Conservation (phyloP, 139 green algal genomes). For the Desmodesmus armatus region DNA sequence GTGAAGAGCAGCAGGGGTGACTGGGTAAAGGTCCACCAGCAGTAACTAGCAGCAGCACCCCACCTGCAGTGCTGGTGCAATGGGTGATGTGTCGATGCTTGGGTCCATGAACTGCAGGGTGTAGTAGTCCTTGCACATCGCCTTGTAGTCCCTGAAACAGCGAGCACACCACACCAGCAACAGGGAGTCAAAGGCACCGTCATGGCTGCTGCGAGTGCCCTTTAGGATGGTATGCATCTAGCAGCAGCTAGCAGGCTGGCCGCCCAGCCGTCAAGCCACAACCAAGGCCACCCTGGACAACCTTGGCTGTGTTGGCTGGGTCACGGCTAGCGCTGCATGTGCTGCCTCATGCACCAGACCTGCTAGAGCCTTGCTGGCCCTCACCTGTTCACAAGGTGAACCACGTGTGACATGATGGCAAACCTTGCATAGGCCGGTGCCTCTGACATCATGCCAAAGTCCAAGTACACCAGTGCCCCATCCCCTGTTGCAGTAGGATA, state of each 20-base stretch:
- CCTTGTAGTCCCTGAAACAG: conserved; percentile 75
- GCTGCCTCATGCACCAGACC: too few species aligned
- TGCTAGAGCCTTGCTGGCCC: too few species aligned
- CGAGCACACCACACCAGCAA: neutral
- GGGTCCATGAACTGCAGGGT: conserved; percentile 90
- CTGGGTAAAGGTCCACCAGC: conserved; percentile 79
- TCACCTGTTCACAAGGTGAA: conserved; percentile 94
- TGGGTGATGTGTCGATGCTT: conserved; percentile 93
- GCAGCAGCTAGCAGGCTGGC: neutral
- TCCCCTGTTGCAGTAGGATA: too few species aligned
- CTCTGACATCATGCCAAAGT: conserved; percentile 94
- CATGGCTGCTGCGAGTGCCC: too few species aligned
- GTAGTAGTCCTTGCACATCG: conserved; percentile 96
- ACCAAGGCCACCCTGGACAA: neutral
- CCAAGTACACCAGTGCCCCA: conserved; percentile 92
- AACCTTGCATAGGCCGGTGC: conserved; percentile 83
- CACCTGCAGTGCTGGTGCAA: conserved; percentile 89
- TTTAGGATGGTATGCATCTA: too few species aligned
- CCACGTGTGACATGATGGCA: conserved; percentile 96
- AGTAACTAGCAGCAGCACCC: neutral
- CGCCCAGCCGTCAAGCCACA: neutral
- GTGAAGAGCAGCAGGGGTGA: conserved; percentile 96
- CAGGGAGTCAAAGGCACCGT: too few species aligned
- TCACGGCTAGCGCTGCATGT: too few species aligned
- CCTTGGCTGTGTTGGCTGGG: neutral